Evolutionary conservation across 805 yeast genomes (phyloP), one percentile per base, ranked within the genome.

Genomic region (Cyberlindnera xylosilytica): DNA sequence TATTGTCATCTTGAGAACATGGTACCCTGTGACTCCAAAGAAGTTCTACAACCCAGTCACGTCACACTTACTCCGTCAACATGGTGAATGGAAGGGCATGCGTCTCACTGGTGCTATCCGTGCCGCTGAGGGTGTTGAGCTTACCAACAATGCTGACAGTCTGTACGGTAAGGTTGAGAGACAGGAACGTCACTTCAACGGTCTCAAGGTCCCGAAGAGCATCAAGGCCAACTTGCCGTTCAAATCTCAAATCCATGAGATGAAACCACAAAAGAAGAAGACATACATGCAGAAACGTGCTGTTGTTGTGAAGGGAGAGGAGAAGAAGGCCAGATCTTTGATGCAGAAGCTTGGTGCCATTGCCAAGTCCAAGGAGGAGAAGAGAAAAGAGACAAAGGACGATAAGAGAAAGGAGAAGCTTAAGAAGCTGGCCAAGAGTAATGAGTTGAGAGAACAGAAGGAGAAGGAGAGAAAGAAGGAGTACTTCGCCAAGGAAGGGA

Each of bases 1-100:
- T 64, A 84, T 87, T 41, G 77, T 93, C 13, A 82, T 91, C 55
- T 69, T 93, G 61, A 82, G 96, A 61, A 90, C 98, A 4, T 93
- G 99, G 99, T 90, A 89, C 62, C 98, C 98, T 2, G 95, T 93
- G 29, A 81, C 77, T 51, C 86, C 93, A 13, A 84, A 91, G 64
- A 81, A 81, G 62, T 93, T 88, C 66, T 95, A 91, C 66, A 95
- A 93, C 60, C 98, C 98, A 2, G 98, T 93, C 17, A 86, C 97
- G 0, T 93, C 99, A 1, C 70, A 91, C 60, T 72, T 95, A 55
- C 65, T 90, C 45, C 60, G 69, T 27, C 78, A 88, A 52, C 93
- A 93, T 66, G 70, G 74, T 24, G 87, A 87, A 57, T 93, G 99
- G 99, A 78, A 78, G 57, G 99, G 99, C 49, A 89, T 93, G 95